Base-by-base conservation (phyloP, 345 rosid species). In the Diplotaxis tenuifolia region DNA sequence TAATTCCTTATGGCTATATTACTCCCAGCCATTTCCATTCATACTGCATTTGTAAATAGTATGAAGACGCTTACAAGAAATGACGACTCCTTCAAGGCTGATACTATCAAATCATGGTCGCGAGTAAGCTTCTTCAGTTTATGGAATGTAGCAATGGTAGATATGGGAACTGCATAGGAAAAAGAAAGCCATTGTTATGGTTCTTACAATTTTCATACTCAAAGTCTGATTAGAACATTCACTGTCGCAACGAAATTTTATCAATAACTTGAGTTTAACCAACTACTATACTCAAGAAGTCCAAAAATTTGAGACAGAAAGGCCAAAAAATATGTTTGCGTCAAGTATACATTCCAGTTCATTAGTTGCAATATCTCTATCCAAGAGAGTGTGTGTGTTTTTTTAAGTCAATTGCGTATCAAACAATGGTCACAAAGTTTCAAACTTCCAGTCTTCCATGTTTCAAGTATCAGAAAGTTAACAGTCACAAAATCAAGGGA, bases 51-150 rank as follows among this genome's bases (percentile, higher is more conserved):
- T 27, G 2, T 38, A 60, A 62, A 21, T 53, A 65, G 6, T 31
- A 20, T 8, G 31, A 28, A 64, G 18, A 40, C 49, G 70, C 88
- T 82, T 82, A 94, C 98, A 76, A 91, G 87, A 69, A 84, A 72
- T 38, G 95, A 82, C 2, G 97, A 91, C 65, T 91, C 98, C 83
- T 73, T 85, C 18, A 91, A 88, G 7, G 96, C 94, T 62, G 81
- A 79, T 36, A 67, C 84, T 49, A 88, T 83, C 62, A 75, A 49
- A 40, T 83, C 74, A 78, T 67, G 72, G 72, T 85, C 86, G 73
- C 73, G 81, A 11, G 92, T 83, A 69, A 94, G 94, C 82, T 84
- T 89, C 77, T 93, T 93, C 89, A 89, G 80, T 83, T 85, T 94
- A 77, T 82, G 82, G 68, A 88, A 94, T 12, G 95, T 84, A 56